Conservation (phyloP, 1,284 basidiomycete genomes). For the Xerocomus nothofagi region DNA sequence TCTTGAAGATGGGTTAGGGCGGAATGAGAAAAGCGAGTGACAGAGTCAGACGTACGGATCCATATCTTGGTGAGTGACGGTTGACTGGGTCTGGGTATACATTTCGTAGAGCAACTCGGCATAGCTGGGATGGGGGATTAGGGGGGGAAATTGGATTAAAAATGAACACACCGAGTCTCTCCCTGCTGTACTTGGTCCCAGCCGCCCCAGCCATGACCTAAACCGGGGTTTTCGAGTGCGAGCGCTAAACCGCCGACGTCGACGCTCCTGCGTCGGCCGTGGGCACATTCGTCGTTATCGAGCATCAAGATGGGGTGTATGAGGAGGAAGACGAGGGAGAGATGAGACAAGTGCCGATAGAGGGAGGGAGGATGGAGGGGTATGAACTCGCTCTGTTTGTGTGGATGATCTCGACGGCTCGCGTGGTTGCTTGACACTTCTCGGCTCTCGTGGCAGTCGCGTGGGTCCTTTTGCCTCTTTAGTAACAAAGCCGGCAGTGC, state of each 20-base stretch:
- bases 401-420: conserved; percentile 38
- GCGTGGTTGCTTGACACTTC: conserved; percentile 39
- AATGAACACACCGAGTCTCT: conserved; percentile 54
- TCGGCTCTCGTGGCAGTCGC: conserved; percentile 39
- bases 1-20: conserved; percentile 33
- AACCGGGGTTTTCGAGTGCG: conserved; percentile 62
- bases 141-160: conserved; percentile 8
- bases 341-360: neutral
- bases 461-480: conserved; percentile 28
- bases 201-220: conserved; percentile 74
- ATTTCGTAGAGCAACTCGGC: conserved; percentile 82
- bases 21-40: neutral
- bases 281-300: conserved; percentile 29
- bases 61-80: conserved; percentile 60
- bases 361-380: conserved; percentile 4
- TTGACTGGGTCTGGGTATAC: conserved; percentile 73
- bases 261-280: conserved; percentile 66
- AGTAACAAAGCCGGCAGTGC: conserved; percentile 24
- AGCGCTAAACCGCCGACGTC: conserved; percentile 83
- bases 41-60: conserved; percentile 42
- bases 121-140: conserved; percentile 41
- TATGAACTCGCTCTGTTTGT: conserved; percentile 18
- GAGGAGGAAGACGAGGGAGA: neutral
- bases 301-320: conserved; percentile 20
- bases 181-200: conserved; percentile 55